Conservation (phyloP, 2,329 filamentous ascomycete genomes). For the Microsporum ferrugineum region DNA sequence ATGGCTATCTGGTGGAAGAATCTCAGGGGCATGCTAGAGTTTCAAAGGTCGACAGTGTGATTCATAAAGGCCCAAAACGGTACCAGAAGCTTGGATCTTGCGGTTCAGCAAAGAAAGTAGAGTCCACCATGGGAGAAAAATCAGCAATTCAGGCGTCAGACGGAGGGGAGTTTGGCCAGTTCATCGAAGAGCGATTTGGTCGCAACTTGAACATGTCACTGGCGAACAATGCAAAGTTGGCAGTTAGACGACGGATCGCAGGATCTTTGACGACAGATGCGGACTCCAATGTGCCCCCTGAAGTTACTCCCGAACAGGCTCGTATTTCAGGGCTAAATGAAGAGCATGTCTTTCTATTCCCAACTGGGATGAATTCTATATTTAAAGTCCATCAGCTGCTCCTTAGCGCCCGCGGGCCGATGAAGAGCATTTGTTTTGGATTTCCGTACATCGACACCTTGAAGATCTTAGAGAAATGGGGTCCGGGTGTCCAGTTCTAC, state of each 20-base stretch:
- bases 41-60: constrained; percentile 16
- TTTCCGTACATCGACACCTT: constrained; percentile 96
- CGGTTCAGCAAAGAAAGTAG: constrained; percentile 11
- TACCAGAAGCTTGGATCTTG: constrained; percentile 56
- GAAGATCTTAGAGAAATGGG: constrained; percentile 91
- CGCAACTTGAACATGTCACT: constrained; percentile 74
- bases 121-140: constrained; percentile 5
- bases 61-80: constrained; percentile 60
- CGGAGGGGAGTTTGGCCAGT: constrained; percentile 59
- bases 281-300: constrained; percentile 51
- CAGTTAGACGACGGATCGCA: constrained; percentile 76
- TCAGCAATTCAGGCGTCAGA: constrained; percentile 23
- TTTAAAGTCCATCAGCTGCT: constrained; percentile 75
- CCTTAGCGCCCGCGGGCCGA: constrained; percentile 49
- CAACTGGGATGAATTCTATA: constrained; percentile 89
- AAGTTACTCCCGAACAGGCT: constrained; percentile 27
- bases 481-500: constrained; percentile 78
- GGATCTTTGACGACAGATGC: constrained; percentile 66
- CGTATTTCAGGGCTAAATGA: constrained; percentile 53
- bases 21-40: constrained; percentile 21
- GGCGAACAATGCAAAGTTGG: constrained; percentile 69
- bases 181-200: constrained; percentile 89
- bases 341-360: constrained; percentile 79
- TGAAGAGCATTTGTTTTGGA: constrained; percentile 82
- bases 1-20: constrained; percentile 51